These are phyloP conservation scores for Pichia sp. DNA, from an alignment of 1,139 yeast genomes.

Conservation along the genomic window DNA sequence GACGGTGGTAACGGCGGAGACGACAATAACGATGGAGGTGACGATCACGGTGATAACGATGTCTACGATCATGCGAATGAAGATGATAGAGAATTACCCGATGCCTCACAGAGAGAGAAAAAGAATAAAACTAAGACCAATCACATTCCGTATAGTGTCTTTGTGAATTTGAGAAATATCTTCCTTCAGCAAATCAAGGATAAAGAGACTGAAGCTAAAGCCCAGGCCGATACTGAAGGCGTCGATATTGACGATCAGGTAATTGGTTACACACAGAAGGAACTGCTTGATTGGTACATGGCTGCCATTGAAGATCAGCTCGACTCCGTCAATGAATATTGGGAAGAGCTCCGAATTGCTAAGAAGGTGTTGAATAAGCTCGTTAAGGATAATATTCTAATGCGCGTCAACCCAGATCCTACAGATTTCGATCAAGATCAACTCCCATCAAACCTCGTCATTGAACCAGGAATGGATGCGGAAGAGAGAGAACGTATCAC, in stretches of 20 bases:
- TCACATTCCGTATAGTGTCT: conserved; percentile 78
- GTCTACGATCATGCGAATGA: conserved; percentile 7
- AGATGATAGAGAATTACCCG: conserved; percentile 11
- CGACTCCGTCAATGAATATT: conserved; percentile 62
- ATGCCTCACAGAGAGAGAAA: conserved; percentile 5
- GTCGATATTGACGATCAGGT: conserved; percentile 28
- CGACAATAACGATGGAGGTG: conserved; percentile 8
- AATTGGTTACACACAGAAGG: conserved; percentile 60
- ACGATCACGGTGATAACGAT: conserved; percentile 1
- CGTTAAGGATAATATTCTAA: conserved; percentile 77
- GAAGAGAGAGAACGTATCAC: conserved; percentile 26
- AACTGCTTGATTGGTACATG: conserved; percentile 75
- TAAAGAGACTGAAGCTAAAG: conserved; percentile 38
- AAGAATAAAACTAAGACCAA: conserved; percentile 28
- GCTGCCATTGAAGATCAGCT: conserved; percentile 67
- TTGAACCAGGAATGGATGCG: conserved; percentile 21
- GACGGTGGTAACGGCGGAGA: conserved; percentile 11
- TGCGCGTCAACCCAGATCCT: conserved; percentile 66
- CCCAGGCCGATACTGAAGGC: conserved; percentile 14
- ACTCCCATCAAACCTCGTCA: conserved; percentile 18
- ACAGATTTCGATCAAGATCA: conserved; percentile 30
- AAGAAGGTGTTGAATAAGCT: conserved; percentile 76
- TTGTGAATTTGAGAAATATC: conserved; percentile 74
- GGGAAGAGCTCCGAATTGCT: conserved; percentile 64
- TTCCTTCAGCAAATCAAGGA: conserved; percentile 60